Evolutionary conservation across 208 protist species (phyloP), one percentile per base, ranked within the genome.

Genomic region (Leishmania amazonensis): DNA sequence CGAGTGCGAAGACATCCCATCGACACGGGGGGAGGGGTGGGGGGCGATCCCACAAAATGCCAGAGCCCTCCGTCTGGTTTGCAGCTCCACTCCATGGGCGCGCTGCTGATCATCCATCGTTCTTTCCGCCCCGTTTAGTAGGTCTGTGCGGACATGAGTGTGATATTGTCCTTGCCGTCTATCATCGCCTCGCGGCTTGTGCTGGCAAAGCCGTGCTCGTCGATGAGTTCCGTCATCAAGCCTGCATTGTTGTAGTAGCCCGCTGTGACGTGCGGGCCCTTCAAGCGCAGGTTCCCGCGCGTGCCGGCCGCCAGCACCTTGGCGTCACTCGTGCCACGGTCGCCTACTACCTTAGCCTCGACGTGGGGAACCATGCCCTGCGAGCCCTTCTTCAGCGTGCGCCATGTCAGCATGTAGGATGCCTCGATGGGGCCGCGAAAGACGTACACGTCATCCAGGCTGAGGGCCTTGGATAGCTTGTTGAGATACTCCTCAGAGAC

Each of bases 161-260:
- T 89, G 8, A 96, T 78, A 57, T 87, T 78, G 47, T 89, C 91
- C 75, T 95, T 91, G 40, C 81, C 81, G 71, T 97, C 91, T 80
- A 98, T 94, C 24, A 89, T 80, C 19, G 86, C 95, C 80, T 98
- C 95, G 53, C 95, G 95, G 83, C 94, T 96, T 40, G 95, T 98
- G 85, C 84, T 93, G 35, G 86, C 88, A 80, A 95, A 98, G 62
- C 95, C 95, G 67, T 90, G 86, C 83, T 98, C 95, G 72, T 98
- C 95, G 62, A 97, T 91, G 68, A 98, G 62, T 85, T 98, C 93
- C 76, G 95, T 97, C 81, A 98, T 79, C 49, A 98, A 75, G 13
- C 95, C 95, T 7, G 95, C 95, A 74, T 98, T 98, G 87, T 97
- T 98, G 93, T 96, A 98, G 87, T 96, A 98, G 17, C 89, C 90